Evolutionary conservation across 345 rosid species (phyloP), one percentile per base, ranked within the genome.

Genomic region (Kandelia obovata): DNA sequence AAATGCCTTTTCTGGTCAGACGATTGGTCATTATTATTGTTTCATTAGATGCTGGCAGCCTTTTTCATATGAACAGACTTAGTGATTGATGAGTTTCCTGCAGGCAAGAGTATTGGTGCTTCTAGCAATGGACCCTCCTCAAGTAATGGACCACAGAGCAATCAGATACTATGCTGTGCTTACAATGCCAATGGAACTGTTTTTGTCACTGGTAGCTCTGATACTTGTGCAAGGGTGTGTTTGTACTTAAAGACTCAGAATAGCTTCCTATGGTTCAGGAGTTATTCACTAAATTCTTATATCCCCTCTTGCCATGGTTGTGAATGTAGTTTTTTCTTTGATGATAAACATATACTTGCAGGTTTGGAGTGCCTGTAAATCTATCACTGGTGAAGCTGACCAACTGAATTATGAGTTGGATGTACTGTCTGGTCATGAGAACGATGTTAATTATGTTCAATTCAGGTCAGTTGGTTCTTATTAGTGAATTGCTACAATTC

Each of bases 121-220:
- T 80, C 85, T 62, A 73, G 51, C 27, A 73, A 68, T 61, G 76
- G 76, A 53, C 62, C 71, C 30, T 73, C 96, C 69, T 81, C 97
- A 56, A 85, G 82, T 75, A 74, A 81, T 81, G 78, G 80, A 71
- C 80, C 76, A 69, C 90, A 73, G 76, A 85, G 75, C 80, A 89
- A 86, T 83, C 99, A 92, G 80, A 90, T 96, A 34, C 87, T 89
- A 69, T 90, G 92, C 69, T 96, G 99, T 68, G 90, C 99, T 35
- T 96, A 89, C 80, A 96, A 96, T 81, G 92, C 97, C 35, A 92
- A 76, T 72, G 99, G 99, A 79, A 85, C 92, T 64, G 92, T 89
- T 70, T 96, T 96, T 81, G 98, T 92, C 79, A 89, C 99, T 71
- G 98, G 99, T 70, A 92, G 98, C 80, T 92, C 99, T 21, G 99